Conservation (phyloP, 768 basidiomycete genomes). For the Tricholoma matsutake region DNA sequence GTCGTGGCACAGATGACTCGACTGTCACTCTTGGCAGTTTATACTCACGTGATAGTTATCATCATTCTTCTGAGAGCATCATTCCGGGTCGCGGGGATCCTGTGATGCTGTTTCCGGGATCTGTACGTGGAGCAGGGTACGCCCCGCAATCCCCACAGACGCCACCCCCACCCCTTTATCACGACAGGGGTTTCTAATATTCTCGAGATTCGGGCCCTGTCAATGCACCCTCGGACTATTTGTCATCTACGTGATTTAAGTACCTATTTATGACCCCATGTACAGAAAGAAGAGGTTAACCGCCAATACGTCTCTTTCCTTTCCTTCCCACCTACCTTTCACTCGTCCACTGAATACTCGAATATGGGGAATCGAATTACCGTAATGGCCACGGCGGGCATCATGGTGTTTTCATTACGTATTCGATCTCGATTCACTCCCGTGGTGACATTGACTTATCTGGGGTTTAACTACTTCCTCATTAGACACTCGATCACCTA, state of each 20-base stretch:
- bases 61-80: slow-evolving; percentile 23
- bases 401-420: too few species aligned
- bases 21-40: slow-evolving; percentile 4
- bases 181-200: background rate
- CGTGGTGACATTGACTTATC: too few species aligned
- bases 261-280: background rate
- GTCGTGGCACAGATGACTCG: slow-evolving; percentile 12
- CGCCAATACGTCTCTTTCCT: background rate
- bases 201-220: background rate
- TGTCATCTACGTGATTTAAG: background rate
- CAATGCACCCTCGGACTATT: background rate
- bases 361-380: too few species aligned
- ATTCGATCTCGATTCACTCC: too few species aligned
- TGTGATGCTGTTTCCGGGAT: slow-evolving; percentile 32
- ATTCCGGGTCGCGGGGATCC: slow-evolving; percentile 21
- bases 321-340: too few species aligned
- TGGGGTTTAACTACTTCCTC: too few species aligned
- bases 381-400: too few species aligned
- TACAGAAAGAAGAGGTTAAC: background rate
- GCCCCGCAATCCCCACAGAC: background rate
- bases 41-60: slow-evolving; percentile 5
- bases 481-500: too few species aligned
- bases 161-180: background rate
- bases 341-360: too few species aligned
- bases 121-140: slow-evolving; percentile 36